Conservation (phyloP, 805 yeast genomes). For the Metschnikowia kunwiensis region DNA sequence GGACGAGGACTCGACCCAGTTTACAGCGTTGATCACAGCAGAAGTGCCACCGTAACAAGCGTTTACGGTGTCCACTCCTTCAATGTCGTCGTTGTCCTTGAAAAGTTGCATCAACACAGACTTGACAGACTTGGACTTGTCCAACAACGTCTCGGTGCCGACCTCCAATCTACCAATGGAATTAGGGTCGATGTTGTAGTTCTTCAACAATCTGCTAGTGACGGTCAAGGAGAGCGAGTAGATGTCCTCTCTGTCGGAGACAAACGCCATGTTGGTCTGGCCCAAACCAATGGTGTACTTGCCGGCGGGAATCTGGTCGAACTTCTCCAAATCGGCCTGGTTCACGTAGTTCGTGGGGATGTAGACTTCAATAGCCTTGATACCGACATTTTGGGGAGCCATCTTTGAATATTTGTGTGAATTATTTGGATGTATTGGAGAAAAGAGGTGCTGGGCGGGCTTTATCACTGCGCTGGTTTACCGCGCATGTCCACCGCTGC, state of each 20-base stretch:
- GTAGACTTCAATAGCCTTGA: constrained; percentile 92
- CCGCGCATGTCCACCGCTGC: constrained; percentile 10
- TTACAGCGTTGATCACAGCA: constrained; percentile 88
- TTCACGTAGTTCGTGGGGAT: constrained; percentile 79
- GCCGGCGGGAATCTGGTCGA: constrained; percentile 85
- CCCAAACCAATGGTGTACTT: constrained; percentile 98
- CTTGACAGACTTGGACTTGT: constrained; percentile 95
- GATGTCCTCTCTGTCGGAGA: constrained; percentile 95
- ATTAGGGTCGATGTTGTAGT: constrained; percentile 78
- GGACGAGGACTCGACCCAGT: constrained; percentile 92
- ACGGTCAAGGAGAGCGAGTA: constrained; percentile 94
- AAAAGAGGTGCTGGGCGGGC: constrained; percentile 1
- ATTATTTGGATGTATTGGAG: neutral
- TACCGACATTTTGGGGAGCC: constrained; percentile 82
- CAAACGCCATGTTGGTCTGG: constrained; percentile 97
- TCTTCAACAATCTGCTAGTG: constrained; percentile 67
- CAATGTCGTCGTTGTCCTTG: constrained; percentile 84
- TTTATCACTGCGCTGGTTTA: constrained; percentile 1
- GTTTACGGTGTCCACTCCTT: constrained; percentile 93
- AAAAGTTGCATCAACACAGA: constrained; percentile 93
- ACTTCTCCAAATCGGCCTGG: constrained; percentile 83
- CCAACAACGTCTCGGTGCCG: constrained; percentile 95
- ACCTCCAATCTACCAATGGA: constrained; percentile 93
- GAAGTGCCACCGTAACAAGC: constrained; percentile 99
- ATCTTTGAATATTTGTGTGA: constrained; percentile 5